These are phyloP conservation scores for Macroventuria anomochaeta DNA, from an alignment of 2,329 filamentous ascomycete species.

Conservation along the genomic window DNA sequence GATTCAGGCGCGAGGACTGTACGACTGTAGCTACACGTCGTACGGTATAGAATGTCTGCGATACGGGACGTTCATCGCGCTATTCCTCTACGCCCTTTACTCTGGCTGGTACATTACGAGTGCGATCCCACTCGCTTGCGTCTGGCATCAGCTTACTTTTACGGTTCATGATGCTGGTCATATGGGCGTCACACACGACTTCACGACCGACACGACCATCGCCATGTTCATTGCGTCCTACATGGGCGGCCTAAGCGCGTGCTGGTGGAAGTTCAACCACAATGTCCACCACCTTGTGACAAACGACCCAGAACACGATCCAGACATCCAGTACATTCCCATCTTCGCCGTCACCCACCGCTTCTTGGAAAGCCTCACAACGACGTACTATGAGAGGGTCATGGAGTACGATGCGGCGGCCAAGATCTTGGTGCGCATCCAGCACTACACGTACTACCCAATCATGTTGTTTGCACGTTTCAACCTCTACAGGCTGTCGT, in stretches of 20 bases:
- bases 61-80: constrained; percentile 70
- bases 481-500: constrained; percentile 73
- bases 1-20: constrained; percentile 77
- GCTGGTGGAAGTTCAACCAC: constrained; percentile 97
- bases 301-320: constrained; percentile 93
- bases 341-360: constrained; percentile 71
- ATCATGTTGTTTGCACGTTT: constrained; percentile 72
- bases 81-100: constrained; percentile 61
- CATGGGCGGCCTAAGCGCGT: constrained; percentile 84
- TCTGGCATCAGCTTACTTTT: constrained; percentile 97
- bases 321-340: constrained; percentile 82
- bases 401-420: constrained; percentile 69
- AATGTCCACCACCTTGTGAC: constrained; percentile 98
- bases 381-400: constrained; percentile 69
- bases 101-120: constrained; percentile 61
- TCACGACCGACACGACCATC: constrained; percentile 80
- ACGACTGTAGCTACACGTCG: constrained; percentile 80
- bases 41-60: constrained; percentile 78
- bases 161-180: constrained; percentile 94
- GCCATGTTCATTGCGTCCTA: constrained; percentile 92
- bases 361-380: constrained; percentile 69
- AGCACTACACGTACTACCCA: constrained; percentile 73
- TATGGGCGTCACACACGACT: constrained; percentile 95
- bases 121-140: constrained; percentile 75
- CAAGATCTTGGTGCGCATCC: constrained; percentile 65